Conservation (phyloP, 164 flowering plant genomes). For the Annona squamosa region DNA sequence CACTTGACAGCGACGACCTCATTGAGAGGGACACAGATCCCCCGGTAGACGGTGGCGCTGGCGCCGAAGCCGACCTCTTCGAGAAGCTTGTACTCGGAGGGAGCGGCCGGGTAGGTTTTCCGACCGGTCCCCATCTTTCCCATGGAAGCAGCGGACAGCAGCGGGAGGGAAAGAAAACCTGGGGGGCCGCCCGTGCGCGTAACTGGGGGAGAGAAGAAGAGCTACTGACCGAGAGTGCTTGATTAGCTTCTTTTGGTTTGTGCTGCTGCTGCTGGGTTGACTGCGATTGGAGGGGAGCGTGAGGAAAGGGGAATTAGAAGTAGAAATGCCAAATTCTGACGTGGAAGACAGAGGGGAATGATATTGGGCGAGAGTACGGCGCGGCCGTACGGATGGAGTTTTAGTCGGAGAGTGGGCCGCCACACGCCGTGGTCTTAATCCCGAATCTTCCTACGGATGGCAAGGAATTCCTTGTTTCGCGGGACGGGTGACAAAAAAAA, state of each 20-base stretch:
- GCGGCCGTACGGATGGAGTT: not conserved
- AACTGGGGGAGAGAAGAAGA: not conserved
- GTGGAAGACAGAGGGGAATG: not conserved
- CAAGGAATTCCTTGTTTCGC: not conserved
- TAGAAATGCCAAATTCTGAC: not conserved
- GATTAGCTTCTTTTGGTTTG: no score
- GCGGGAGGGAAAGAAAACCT: not conserved
- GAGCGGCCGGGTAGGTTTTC: slow-evolving; percentile 45
- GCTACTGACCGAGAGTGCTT: not conserved
- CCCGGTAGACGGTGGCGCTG: slow-evolving; percentile 83
- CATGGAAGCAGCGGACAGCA: slow-evolving; percentile 19
- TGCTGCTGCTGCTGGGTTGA: slow-evolving; percentile 16
- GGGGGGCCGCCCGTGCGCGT: not conserved
- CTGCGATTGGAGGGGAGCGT: slow-evolving; percentile 22
- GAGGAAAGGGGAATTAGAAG: not conserved
- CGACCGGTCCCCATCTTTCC: slow-evolving; percentile 39
- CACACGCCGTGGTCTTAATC: not conserved
- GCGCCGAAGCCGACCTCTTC: slow-evolving; percentile 93
- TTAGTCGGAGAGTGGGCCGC: not conserved
- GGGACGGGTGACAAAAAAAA: not conserved
- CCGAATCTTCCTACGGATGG: not conserved
- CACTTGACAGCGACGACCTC: slow-evolving; percentile 90
- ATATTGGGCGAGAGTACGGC: slow-evolving; percentile 4
- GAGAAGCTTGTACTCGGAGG: slow-evolving; percentile 70
- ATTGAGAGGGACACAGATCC: slow-evolving; percentile 80